Percentiles rank a stretch among this genome's conserved stretches.
phyloP scores from a whole-genome alignment of 2,329 filamentous ascomycete species.

The Zarea fungicola region DNA sequence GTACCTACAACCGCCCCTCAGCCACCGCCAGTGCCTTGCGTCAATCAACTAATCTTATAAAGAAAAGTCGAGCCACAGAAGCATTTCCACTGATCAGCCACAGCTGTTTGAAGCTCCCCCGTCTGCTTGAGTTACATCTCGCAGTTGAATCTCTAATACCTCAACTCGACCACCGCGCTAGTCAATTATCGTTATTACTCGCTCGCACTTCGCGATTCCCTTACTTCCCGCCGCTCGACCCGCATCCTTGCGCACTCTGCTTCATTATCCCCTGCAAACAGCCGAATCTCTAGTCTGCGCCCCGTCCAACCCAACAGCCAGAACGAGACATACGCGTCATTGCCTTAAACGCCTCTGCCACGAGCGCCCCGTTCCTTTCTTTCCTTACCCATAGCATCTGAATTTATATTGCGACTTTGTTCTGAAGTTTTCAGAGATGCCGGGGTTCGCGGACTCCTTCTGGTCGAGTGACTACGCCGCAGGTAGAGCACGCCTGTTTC shows the following conservation, averaged over 20 bases:
- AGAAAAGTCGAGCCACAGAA: slow-evolving; percentile 4
- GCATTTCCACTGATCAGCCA: neutral
- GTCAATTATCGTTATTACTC: neutral
- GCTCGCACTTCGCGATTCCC: neutral
- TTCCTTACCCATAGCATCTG: neutral
- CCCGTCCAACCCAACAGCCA: neutral
- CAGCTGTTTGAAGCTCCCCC: too few species aligned
- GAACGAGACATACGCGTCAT: slow-evolving; percentile 6
- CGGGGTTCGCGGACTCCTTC: slow-evolving; percentile 90
- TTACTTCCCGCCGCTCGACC: neutral
- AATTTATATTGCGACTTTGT: neutral
- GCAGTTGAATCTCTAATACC: neutral
- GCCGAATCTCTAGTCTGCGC: neutral
- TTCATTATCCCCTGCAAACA: neutral
- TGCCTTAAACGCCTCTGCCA: neutral
- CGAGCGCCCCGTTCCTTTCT: neutral
- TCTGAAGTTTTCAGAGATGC: slow-evolving; percentile 51
- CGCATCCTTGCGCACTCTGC: too few species aligned
- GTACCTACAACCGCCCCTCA: too few species aligned
- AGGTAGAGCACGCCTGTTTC: slow-evolving; percentile 46
- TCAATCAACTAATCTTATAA: too few species aligned
- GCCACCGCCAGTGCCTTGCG: too few species aligned
- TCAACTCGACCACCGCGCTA: neutral
- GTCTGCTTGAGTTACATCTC: neutral
- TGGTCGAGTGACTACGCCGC: slow-evolving; percentile 98